phyloP scores from a whole-genome alignment of 2,329 filamentous ascomycete species.

The Cytospora piceae region DNA sequence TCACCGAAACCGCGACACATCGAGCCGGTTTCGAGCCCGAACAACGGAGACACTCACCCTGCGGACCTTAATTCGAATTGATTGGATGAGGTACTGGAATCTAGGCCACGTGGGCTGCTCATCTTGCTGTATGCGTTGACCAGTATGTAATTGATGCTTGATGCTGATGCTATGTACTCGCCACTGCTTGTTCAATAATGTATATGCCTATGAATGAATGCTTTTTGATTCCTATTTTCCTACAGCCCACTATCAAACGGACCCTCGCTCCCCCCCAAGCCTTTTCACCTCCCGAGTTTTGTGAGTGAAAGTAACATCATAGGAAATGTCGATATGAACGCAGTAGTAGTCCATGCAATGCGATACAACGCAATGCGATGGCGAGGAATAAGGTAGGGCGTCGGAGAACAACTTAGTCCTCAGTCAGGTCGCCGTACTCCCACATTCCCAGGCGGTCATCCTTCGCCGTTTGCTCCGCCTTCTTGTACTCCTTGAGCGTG shows the following conservation, averaged over 20 bases:
- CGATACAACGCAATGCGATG: neutral
- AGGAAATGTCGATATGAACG: neutral
- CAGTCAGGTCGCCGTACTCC: slow-evolving; percentile 97
- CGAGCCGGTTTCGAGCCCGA: neutral
- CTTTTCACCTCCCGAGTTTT: neutral
- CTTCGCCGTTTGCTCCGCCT: slow-evolving; percentile 80
- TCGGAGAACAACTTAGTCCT: slow-evolving; percentile 64
- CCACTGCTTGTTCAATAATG: neutral
- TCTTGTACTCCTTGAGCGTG: slow-evolving; percentile 71
- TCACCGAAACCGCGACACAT: neutral
- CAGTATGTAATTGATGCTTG: neutral
- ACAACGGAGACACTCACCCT: neutral
- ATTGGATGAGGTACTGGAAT: neutral
- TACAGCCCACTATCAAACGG: too few species aligned
- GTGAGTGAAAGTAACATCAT: neutral
- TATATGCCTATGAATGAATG: neutral
- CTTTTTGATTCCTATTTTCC: neutral
- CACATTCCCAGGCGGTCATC: slow-evolving; percentile 83
- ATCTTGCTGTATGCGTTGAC: neutral
- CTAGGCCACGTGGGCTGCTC: too few species aligned
- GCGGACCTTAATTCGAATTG: neutral
- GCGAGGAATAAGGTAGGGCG: neutral
- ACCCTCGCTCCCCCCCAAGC: neutral
- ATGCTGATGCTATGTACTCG: neutral
- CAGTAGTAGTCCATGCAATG: too few species aligned